Evolutionary conservation across 1,139 yeast genomes (phyloP), one percentile per base, ranked within the genome.

Genomic region (Scheffersomyces titani): DNA sequence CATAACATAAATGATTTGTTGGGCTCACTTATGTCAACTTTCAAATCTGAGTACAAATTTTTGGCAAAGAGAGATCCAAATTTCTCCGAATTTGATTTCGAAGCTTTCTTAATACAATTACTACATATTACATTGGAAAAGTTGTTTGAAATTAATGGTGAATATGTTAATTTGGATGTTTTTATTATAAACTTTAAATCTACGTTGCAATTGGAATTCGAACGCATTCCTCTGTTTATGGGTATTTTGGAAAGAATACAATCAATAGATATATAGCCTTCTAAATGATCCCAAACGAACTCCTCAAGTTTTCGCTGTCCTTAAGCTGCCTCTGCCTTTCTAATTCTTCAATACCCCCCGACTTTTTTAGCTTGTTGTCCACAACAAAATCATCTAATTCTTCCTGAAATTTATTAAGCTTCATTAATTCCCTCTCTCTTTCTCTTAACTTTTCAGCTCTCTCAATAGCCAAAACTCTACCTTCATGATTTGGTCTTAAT

Each of bases 341-440:
- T 19, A 91, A 76, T 64, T 92, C 98, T 59, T 89, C 96, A 47
- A 92, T 82, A 2, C 98, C 98, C 3, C 98, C 98, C 40, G 92
- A 85, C 61, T 85, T 88, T 67, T 90, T 91, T 57, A 92, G 78
- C 65, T 83, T 89, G 47, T 84, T 81, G 54, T 88, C 94, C 9
- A 81, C 92, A 5, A 93, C 97, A 77, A 92, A 93, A 47, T 85
- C 89, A 1, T 88, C 96, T n/a, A 93, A 76, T 67, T 93, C 98
- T 62, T 89, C 92, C 69, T 89, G 92, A 65, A 93, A 93, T 57
- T 87, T 88, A 61, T 86, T 87, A 49, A 77, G 67, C 52, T 80
- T 77, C 63, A 85, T 74, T 63, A 87, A 73, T 61, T 83, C 87
- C 58, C 85, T 81, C 67, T 92, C 97, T 62, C 82, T 86, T 64